Base-by-base conservation (phyloP, 371 early-diverging fungal species). In the Mucor saturninus region DNA sequence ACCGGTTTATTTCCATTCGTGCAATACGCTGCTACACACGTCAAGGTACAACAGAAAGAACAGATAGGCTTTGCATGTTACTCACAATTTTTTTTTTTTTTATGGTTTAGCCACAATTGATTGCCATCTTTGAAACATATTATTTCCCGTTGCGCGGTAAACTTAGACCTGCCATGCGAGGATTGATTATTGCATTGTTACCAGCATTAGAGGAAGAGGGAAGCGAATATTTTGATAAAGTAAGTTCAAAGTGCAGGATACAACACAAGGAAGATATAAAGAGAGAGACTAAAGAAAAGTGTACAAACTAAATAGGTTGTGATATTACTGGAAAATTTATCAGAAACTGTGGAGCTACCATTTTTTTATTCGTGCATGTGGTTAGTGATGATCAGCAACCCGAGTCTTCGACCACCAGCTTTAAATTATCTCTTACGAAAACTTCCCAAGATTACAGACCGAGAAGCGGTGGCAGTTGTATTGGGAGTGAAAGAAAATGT, bases 161-260 rank as follows among this genome's bases (percentile, higher is more conserved):
- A 11, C 75, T 96, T 59, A 79, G 88, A 45, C 90, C 92, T 3
- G 87, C 90, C 56, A 77, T 95, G 67, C 88, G 92, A 68, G 90
- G 92, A 37, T 81, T 98, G 11, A 81, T 95, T 29, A 86, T 92
- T 39, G 95, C 93, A 0, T 56, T 97, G 21, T 75, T 96, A 28
- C 94, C 96, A 1, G 93, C 90, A 8, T 68, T 97, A 11, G 98
- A 98, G 56, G 96, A 96, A 64, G 96, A 95, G 69, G 91, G 92
- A 35, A 91, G 86, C 71, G 97, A 97, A 65, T 89, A 84, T 65
- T 94, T 93, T 70, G 91, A 90, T 55, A 75, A 81, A 60, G 84
- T 86, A 68, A 50, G 21, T 21, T 1, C 0, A 21, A 21, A 21
- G 21, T 21, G 21, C 21, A 21, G 21, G 26, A 7, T 9, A 48